Base-by-base conservation (phyloP, 495 filamentous ascomycete genomes). In the Viridothelium virens region DNA sequence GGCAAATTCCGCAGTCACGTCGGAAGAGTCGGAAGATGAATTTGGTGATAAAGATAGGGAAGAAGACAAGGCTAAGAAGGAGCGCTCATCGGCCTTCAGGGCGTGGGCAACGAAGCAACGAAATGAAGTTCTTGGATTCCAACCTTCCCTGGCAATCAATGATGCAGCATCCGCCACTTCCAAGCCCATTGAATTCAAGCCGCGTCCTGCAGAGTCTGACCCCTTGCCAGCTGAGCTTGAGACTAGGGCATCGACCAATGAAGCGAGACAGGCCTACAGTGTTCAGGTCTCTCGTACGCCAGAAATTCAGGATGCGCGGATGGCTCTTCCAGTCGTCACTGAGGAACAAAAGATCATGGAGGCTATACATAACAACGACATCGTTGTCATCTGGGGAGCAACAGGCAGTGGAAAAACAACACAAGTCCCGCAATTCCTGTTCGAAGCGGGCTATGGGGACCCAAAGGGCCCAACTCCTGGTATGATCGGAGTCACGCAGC, bases 261-360 rank as follows among this genome's bases (percentile, higher is more conserved):
- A 75, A 47, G 78, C 82, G 31, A 83, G 91, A 66, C 92, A 93
- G 77, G 87, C 87, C 2, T 94, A 84, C 73, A 89, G 83, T 70
- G 87, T 97, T 33, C 70, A 81, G 2, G 89, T 98, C 2, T 77
- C 86, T 34, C 85, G 95, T 64, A 74, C 84, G 16, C 77, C 83
- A 10, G 87, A 89, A 2, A 90, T 97, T 16, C 90, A 96, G 72
- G 81, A 83, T 44, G 83, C 84, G 9, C 87, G 94, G 44, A 78
- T 92, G n/a, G 83, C 87, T 33, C 80, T 98, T 38, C 94, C 94
- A 0, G 88, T 98, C 3, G 91, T 96, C 37, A 89, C 89, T 1
- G 94, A 97, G 72, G 94, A 98, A 73, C 94, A 97, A 71, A 92
- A 89, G 70, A 96, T 98, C 33, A 98, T 98, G 94, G 94, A 98